phyloP scores from a whole-genome alignment of 345 rosid genomes.

The Geranium rotundifolium region DNA sequence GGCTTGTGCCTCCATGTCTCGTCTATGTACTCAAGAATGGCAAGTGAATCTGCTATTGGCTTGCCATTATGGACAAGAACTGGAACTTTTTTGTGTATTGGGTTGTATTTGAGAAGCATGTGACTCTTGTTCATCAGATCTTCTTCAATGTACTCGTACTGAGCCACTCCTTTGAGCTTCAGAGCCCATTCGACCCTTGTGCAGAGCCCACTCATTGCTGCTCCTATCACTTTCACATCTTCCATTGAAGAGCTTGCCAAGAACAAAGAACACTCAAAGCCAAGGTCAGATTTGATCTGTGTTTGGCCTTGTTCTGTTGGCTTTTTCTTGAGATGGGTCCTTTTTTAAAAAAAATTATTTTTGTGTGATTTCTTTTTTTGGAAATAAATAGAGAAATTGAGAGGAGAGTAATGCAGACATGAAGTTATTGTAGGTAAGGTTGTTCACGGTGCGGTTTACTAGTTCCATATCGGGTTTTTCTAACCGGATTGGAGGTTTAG shows the following conservation, averaged over 20 bases:
- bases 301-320: no score
- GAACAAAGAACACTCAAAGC: background rate
- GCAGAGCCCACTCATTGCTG: slow-evolving; percentile 14
- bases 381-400: no score
- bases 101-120: slow-evolving; percentile 21
- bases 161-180: slow-evolving; percentile 18
- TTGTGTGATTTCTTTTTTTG: no score
- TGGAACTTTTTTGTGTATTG: slow-evolving; percentile 24
- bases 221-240: slow-evolving; percentile 21
- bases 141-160: slow-evolving; percentile 20
- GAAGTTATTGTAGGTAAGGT: no score
- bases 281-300: background rate
- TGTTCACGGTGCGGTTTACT: no score
- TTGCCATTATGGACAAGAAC: slow-evolving; percentile 22
- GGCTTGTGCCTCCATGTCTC: slow-evolving; percentile 28
- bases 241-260: background rate
- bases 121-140: slow-evolving; percentile 18
- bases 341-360: no score
- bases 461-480: no score
- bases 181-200: slow-evolving; percentile 19
- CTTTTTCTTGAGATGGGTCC: background rate
- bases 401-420: no score
- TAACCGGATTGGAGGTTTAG: no score
- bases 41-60: slow-evolving; percentile 16
- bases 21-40: slow-evolving; percentile 23